Conservation (phyloP, 768 basidiomycete species). For the Hygrocybe coccinea region DNA sequence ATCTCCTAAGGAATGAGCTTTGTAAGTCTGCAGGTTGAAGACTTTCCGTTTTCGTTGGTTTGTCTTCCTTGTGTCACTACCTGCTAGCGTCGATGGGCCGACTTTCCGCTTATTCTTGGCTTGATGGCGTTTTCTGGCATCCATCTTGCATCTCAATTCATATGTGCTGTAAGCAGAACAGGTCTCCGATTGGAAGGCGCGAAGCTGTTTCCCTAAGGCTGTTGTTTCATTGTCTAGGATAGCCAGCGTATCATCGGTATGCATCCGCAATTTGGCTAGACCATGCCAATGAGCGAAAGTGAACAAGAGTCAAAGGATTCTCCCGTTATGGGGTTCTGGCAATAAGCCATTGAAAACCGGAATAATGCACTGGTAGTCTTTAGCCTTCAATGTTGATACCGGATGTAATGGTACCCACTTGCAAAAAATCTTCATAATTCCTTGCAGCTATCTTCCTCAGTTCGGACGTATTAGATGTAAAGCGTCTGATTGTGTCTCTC, state of each 20-base stretch:
- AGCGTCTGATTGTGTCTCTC: constrained; percentile 25
- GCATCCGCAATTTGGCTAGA: constrained; percentile 6
- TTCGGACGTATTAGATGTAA: constrained; percentile 28
- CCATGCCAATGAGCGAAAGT: not conserved
- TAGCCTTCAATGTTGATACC: not conserved
- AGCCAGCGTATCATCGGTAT: constrained; percentile 1
- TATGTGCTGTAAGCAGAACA: not conserved
- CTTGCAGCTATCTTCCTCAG: constrained; percentile 32
- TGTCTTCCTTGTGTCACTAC: not conserved
- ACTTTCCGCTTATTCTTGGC: too few relatives aligned
- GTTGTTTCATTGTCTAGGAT: not conserved
- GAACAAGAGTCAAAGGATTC: not conserved
- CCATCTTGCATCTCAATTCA: not conserved
- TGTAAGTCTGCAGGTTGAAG: constrained; percentile 3
- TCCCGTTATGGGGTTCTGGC: constrained; percentile 1
- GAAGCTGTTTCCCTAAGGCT: not conserved
- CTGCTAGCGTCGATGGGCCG: not conserved
- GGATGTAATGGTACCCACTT: constrained; percentile 21
- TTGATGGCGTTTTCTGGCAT: not conserved
- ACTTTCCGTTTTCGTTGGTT: not conserved
- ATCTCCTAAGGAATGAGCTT: constrained; percentile 1
- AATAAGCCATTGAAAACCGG: constrained; percentile 7
- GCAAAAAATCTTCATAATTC: constrained; percentile 38
- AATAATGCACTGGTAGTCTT: not conserved
- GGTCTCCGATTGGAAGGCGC: not conserved